Conservation (phyloP, 2,329 filamentous ascomycete genomes). For the Diaporthe ilicicola region DNA sequence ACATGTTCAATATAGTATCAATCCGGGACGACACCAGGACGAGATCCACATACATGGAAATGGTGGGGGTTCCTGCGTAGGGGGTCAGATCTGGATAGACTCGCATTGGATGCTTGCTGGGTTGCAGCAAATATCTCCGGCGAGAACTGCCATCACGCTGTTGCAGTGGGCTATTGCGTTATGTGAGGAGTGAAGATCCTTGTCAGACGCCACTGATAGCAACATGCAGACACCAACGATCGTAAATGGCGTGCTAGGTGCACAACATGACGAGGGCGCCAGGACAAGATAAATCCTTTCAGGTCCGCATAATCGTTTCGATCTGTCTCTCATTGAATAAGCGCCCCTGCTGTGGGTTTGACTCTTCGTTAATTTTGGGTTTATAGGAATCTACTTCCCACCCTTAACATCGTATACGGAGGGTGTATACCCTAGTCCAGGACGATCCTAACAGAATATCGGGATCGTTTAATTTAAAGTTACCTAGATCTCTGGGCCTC, state of each 20-base stretch:
- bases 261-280: conserved; percentile 10
- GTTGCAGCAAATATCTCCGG: background rate
- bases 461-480: too few species aligned
- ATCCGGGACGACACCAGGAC: background rate
- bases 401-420: too few species aligned
- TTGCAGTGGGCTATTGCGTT: conserved; percentile 27
- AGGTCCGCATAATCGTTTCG: background rate
- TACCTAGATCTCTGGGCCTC: too few species aligned
- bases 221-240: background rate
- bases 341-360: too few species aligned
- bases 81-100: background rate
- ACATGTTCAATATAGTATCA: background rate
- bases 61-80: background rate
- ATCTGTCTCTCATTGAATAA: background rate
- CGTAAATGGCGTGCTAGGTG: conserved; percentile 6
- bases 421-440: too few species aligned
- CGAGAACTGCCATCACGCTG: conserved; percentile 18
- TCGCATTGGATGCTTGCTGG: background rate
- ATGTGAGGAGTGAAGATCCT: background rate
- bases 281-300: background rate
- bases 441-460: too few species aligned
- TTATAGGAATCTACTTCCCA: too few species aligned
- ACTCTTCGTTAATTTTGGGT: too few species aligned
- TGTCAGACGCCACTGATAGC: background rate
- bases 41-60: background rate